phyloP scores from a whole-genome alignment of 352 stramenopile species.

The Pythium sp. region DNA sequence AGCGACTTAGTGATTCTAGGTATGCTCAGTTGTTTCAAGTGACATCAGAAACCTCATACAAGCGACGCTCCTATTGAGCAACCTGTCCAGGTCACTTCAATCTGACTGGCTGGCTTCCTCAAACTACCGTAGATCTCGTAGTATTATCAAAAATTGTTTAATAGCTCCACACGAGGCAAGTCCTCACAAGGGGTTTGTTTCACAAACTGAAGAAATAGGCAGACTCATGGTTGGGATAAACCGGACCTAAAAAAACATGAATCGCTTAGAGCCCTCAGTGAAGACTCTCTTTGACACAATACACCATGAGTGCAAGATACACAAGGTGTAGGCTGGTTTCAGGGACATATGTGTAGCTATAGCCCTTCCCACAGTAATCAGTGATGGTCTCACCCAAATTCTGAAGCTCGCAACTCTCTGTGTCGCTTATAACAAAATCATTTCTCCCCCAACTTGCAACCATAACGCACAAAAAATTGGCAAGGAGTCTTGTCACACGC shows the following conservation, averaged over 20 bases:
- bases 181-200: too few species aligned
- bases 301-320: too few species aligned
- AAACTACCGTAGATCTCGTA: neutral
- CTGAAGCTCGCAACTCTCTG: neutral
- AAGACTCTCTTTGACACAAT: too few species aligned
- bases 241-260: too few species aligned
- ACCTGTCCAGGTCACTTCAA: conserved; percentile 9
- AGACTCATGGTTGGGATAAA: too few species aligned
- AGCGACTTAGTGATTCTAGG: neutral
- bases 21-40: neutral
- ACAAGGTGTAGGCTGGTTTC: too few species aligned
- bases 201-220: too few species aligned
- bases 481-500: conserved; percentile 11
- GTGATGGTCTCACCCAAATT: neutral
- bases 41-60: neutral
- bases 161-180: too few species aligned
- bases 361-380: too few species aligned
- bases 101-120: conserved; percentile 7
- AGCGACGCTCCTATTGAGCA: conserved; percentile 3
- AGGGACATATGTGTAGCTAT: too few species aligned
- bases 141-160: too few species aligned
- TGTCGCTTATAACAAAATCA: neutral
- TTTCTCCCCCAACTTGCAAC: neutral
- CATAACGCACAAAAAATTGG: conserved; percentile 6
- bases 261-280: too few species aligned